These are phyloP conservation scores for Aspergillus sp. DNA, from an alignment of 2,329 filamentous ascomycete genomes.

Conservation along the genomic window DNA sequence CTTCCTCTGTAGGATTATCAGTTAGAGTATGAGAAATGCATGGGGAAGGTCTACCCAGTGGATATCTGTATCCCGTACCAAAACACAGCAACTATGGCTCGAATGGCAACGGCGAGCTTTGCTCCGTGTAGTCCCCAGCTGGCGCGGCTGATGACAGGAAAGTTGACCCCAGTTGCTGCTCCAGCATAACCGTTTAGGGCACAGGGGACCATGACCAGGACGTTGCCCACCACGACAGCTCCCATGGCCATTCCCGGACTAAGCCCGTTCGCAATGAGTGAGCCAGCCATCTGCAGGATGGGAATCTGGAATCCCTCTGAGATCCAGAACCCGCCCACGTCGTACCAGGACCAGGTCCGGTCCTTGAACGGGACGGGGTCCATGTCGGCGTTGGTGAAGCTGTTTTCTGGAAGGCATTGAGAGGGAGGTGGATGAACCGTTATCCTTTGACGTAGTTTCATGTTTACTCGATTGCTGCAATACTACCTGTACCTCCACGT, in stretches of 20 bases:
- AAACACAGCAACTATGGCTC: neutral
- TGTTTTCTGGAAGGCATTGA: too few species aligned
- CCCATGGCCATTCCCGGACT: neutral
- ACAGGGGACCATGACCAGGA: neutral
- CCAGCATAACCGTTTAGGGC: neutral
- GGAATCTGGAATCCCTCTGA: neutral
- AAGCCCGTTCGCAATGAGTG: neutral
- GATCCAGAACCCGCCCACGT: constrained; percentile 4
- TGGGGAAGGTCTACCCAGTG: neutral
- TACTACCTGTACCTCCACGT: too few species aligned
- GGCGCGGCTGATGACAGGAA: neutral
- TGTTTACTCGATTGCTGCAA: too few species aligned
- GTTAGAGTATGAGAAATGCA: too few species aligned
- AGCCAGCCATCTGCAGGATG: constrained; percentile 1
- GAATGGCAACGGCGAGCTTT: neutral
- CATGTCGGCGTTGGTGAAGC: neutral
- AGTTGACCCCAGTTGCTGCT: constrained; percentile 1
- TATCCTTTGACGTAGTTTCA: too few species aligned
- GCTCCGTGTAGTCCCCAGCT: neutral
- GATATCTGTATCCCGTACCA: constrained; percentile 3
- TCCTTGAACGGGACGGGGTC: neutral
- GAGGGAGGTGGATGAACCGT: too few species aligned
- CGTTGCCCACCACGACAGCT: too few species aligned
- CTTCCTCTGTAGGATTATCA: neutral
- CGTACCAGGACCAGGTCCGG: constrained; percentile 1